Conservation (phyloP, 345 rosid species). For the Eucalyptus regnans region DNA sequence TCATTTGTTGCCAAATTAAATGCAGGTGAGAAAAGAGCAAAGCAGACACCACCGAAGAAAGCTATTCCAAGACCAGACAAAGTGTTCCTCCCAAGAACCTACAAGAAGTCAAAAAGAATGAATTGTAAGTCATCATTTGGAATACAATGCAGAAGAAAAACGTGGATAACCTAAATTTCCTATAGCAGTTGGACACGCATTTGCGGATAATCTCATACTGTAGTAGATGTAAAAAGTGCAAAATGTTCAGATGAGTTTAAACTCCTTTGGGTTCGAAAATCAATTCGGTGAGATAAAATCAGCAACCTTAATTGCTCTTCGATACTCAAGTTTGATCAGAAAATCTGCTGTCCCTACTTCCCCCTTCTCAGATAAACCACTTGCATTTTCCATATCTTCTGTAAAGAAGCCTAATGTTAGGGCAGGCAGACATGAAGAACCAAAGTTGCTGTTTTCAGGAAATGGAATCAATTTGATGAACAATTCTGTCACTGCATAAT, state of each 20-base stretch:
- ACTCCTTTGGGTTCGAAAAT: not conserved
- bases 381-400: slow-evolving; percentile 22
- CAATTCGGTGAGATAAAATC: not conserved
- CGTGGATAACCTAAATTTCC: not conserved
- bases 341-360: slow-evolving; percentile 46
- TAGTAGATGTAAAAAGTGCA: not conserved
- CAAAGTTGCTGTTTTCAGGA: not conserved
- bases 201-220: not conserved
- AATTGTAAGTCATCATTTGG: not conserved
- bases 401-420: not conserved
- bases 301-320: slow-evolving; percentile 64
- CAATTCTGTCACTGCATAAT: not conserved
- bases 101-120: not conserved
- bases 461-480: not conserved
- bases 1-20: slow-evolving; percentile 82
- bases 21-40: slow-evolving; percentile 81
- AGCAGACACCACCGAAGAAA: slow-evolving; percentile 58
- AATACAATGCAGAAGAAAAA: not conserved
- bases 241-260: not conserved
- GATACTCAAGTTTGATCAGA: slow-evolving; percentile 55
- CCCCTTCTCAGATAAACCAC: slow-evolving; percentile 8
- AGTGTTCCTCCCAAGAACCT: slow-evolving; percentile 73
- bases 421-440: not conserved
- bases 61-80: slow-evolving; percentile 43
- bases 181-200: not conserved